Percentiles rank a stretch among this genome's conserved stretches.
Conservation (phyloP, 306 rosid genomes). For the Begonia masoniana region DNA sequence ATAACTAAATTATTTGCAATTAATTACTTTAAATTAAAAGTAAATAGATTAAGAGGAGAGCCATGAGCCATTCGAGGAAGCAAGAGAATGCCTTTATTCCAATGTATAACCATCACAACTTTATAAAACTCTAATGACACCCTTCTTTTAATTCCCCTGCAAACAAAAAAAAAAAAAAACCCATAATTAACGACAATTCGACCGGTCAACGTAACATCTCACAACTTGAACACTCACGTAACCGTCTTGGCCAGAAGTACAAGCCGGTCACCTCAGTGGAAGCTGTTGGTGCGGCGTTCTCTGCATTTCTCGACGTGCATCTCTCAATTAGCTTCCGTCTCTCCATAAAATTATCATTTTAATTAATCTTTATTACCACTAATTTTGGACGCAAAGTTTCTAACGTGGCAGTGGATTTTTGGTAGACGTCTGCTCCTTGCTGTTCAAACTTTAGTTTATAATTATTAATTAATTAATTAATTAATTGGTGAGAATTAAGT, state of each 20-base stretch:
- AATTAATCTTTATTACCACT: conserved; percentile 21
- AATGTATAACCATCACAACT: no score
- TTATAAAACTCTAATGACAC: no score
- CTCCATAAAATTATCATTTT: background rate
- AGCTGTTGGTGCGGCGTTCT: conserved; percentile 86
- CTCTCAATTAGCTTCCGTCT: background rate
- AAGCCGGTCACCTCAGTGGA: conserved; percentile 83
- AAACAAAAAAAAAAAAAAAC: no score
- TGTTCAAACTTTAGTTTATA: conserved; percentile 7
- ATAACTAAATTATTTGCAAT: no score
- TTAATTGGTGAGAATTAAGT: no score
- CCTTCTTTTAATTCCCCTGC: no score
- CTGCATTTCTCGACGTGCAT: conserved; percentile 24
- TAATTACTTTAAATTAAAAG: no score
- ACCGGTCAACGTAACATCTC: no score
- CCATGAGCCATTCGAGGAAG: no score
- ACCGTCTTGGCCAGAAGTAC: conserved; percentile 52
- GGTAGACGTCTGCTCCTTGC: conserved; percentile 81
- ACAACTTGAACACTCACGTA: conserved; percentile 6
- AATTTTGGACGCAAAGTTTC: conserved; percentile 78
- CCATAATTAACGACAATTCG: no score
- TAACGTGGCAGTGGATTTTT: conserved; percentile 51
- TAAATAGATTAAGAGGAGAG: no score
- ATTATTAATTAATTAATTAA: background rate
- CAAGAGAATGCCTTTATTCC: no score